phyloP scores from a whole-genome alignment of 306 rosid genomes.

The Prunus mume region DNA sequence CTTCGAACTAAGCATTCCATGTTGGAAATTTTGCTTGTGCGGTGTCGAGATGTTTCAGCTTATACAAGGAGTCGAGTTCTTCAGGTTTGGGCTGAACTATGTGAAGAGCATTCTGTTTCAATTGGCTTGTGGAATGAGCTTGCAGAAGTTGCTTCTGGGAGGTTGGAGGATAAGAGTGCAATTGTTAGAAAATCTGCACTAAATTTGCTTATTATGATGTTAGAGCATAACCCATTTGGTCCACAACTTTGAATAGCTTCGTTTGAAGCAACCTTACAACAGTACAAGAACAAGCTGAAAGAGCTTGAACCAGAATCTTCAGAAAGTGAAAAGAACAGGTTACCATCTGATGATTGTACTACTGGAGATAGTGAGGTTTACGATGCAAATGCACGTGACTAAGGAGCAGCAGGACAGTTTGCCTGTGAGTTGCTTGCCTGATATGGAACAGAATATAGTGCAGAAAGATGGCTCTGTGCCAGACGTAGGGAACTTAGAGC shows the following conservation, averaged over 20 bases:
- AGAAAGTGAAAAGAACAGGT: slow-evolving; percentile 34
- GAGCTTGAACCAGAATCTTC: slow-evolving; percentile 72
- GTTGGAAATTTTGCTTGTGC: slow-evolving; percentile 92
- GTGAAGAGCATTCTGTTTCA: slow-evolving; percentile 85
- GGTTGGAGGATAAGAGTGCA: slow-evolving; percentile 98
- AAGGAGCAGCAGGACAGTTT: slow-evolving; percentile 61
- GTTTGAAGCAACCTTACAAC: slow-evolving; percentile 87
- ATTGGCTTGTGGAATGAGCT: slow-evolving; percentile 97
- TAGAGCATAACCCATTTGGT: slow-evolving; percentile 97
- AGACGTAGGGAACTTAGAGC: slow-evolving; percentile 92
- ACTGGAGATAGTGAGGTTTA: slow-evolving; percentile 60
- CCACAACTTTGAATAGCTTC: slow-evolving; percentile 84
- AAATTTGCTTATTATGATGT: slow-evolving; percentile 79
- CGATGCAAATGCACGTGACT: slow-evolving; percentile 33
- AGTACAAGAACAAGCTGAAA: slow-evolving; percentile 68
- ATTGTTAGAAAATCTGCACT: slow-evolving; percentile 85
- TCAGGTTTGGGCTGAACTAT: slow-evolving; percentile 95
- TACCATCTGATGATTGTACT: slow-evolving; percentile 44
- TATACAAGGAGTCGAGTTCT: slow-evolving; percentile 94
- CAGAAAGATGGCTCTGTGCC: slow-evolving; percentile 63
- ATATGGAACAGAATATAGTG: slow-evolving; percentile 40
- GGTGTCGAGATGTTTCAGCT: slow-evolving; percentile 97
- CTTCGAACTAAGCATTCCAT: slow-evolving; percentile 93
- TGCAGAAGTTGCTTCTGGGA: slow-evolving; percentile 83
- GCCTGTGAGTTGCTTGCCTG: slow-evolving; percentile 65